Conservation (phyloP, 257 asterid genomes). For the Nicotiana obtusifolia region DNA sequence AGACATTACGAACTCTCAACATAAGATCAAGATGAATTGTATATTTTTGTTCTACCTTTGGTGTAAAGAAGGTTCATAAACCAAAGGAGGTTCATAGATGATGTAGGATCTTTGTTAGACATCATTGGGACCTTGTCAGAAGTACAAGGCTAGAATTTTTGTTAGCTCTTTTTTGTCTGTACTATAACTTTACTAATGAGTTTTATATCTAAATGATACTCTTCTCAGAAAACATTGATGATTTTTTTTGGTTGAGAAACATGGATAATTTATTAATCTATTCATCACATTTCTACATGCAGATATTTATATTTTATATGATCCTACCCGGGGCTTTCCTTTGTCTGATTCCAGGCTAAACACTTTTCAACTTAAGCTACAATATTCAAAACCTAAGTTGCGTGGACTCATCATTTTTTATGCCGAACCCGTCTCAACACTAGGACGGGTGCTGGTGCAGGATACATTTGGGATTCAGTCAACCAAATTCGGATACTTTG, state of each 20-base stretch:
- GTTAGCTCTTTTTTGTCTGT: not conserved
- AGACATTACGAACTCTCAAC: not conserved
- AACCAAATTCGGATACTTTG: too few species aligned
- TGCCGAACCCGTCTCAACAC: too few species aligned
- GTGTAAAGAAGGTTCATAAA: not conserved
- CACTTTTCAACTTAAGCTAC: not conserved
- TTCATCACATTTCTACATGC: not conserved
- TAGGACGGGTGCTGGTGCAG: too few species aligned
- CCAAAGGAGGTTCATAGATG: not conserved
- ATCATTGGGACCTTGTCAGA: not conserved
- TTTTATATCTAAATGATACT: not conserved
- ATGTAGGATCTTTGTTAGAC: not conserved
- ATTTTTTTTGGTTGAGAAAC: not conserved
- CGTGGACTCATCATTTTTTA: too few species aligned
- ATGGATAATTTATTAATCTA: not conserved
- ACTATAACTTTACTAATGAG: not conserved
- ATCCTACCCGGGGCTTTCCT: not conserved
- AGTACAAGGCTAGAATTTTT: not conserved
- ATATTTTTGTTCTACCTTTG: not conserved
- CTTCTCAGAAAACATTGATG: not conserved
- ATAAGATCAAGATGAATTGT: not conserved
- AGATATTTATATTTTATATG: not conserved
- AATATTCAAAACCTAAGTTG: too few species aligned
- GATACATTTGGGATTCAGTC: too few species aligned
- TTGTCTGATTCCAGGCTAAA: not conserved